phyloP scores from a whole-genome alignment of 345 rosid species.

The Gossypium rotundifolium region DNA sequence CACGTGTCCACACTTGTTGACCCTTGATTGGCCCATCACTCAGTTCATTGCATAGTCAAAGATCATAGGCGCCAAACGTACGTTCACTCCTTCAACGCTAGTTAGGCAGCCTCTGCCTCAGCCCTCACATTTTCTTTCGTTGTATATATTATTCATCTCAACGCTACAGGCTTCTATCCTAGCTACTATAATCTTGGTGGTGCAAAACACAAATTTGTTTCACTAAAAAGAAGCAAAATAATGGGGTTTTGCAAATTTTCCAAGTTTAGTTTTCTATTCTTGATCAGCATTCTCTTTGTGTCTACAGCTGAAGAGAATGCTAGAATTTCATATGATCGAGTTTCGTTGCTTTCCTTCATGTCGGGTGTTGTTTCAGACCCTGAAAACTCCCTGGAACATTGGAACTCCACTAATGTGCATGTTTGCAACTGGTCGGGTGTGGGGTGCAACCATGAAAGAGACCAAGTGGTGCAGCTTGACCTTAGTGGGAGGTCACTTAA shows the following conservation, averaged over 20 bases:
- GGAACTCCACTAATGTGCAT: conserved; percentile 42
- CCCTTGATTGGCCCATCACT: background rate
- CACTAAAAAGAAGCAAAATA: background rate
- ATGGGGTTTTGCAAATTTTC: conserved; percentile 43
- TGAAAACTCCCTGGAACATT: conserved; percentile 33
- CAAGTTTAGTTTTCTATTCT: conserved; percentile 21
- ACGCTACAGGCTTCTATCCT: background rate
- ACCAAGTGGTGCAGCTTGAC: conserved; percentile 42
- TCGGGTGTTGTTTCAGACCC: conserved; percentile 49
- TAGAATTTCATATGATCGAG: conserved; percentile 27
- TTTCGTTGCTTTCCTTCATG: conserved; percentile 55
- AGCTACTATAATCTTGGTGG: background rate
- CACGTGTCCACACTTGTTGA: background rate
- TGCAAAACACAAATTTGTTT: background rate
- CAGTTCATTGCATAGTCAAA: conserved; percentile 18
- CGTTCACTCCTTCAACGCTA: conserved; percentile 32
- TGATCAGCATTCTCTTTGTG: conserved; percentile 24
- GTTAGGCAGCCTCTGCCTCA: conserved; percentile 35
- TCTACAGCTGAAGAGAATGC: conserved; percentile 23
- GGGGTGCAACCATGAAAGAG: conserved; percentile 45
- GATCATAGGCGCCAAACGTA: conserved; percentile 33
- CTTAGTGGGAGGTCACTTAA: conserved; percentile 48
- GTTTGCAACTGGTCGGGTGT: conserved; percentile 81
- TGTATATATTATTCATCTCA: conserved; percentile 8
- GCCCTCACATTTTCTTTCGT: background rate